A percentile compares a stretch with the other conserved stretches of the same genome.
Evolutionary conservation across 2,329 filamentous ascomycete species (phyloP).

Genomic region (Fusarium albidum): DNA sequence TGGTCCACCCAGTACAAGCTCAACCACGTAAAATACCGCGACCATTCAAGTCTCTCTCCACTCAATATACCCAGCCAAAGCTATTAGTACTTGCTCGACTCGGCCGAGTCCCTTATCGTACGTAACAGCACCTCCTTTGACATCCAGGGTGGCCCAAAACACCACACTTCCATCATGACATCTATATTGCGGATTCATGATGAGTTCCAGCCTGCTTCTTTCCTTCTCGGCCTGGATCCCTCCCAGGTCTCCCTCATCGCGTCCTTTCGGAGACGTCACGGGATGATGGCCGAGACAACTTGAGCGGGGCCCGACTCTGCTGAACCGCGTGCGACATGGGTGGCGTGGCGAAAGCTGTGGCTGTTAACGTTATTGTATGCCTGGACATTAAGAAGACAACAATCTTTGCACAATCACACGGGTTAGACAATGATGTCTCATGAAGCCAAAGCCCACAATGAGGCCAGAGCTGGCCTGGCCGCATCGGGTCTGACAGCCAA

Average conservation of each 20-base stretch:
- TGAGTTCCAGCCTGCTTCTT: background rate
- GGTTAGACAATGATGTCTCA: slow-evolving; percentile 3
- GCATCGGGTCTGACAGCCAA: background rate
- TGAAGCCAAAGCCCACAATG: background rate
- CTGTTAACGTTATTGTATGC: background rate
- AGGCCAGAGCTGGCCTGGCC: background rate
- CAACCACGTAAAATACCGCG: background rate
- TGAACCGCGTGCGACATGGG: background rate
- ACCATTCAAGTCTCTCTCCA: background rate
- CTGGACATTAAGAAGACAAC: too few relatives aligned
- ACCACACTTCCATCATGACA: background rate
- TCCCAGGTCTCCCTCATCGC: background rate
- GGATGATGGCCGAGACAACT: background rate
- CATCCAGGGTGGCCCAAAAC: background rate
- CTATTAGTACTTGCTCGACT: background rate
- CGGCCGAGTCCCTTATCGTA: slow-evolving; percentile 3
- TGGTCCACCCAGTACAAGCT: background rate
- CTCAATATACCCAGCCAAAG: background rate
- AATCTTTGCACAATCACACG: background rate
- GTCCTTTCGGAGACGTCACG: background rate
- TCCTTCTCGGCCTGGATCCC: background rate
- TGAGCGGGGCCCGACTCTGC: slow-evolving; percentile 8
- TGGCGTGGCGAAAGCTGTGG: slow-evolving; percentile 2
- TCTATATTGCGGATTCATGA: background rate
- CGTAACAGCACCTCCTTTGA: background rate